phyloP scores from a whole-genome alignment of 768 basidiomycete genomes.

The Boletus sp. region DNA sequence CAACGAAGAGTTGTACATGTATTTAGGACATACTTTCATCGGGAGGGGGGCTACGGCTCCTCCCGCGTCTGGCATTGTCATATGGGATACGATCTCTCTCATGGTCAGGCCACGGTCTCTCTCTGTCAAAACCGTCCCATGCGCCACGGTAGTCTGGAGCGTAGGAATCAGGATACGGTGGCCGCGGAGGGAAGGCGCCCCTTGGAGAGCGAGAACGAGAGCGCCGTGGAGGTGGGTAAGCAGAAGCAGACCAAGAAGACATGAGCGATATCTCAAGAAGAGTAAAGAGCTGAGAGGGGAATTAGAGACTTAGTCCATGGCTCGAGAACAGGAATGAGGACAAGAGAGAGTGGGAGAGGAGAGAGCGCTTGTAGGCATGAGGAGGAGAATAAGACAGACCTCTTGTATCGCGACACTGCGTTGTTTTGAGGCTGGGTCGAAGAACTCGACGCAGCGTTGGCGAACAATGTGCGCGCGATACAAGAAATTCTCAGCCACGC shows the following conservation, averaged over 20 bases:
- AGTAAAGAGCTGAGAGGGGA: slow-evolving; percentile 44
- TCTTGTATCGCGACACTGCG: slow-evolving; percentile 61
- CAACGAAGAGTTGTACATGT: not conserved
- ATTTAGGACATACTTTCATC: slow-evolving; percentile 56
- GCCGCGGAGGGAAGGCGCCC: slow-evolving; percentile 51
- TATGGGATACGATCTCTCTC: slow-evolving; percentile 69
- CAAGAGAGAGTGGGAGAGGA: slow-evolving; percentile 61
- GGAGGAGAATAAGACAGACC: slow-evolving; percentile 79
- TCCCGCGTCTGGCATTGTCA: slow-evolving; percentile 65
- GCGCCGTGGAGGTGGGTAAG: slow-evolving; percentile 72
- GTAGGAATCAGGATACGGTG: slow-evolving; percentile 57
- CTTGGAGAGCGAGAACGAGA: slow-evolving; percentile 81
- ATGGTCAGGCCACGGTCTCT: slow-evolving; percentile 61
- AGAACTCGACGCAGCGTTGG: slow-evolving; percentile 38
- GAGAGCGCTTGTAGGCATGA: slow-evolving; percentile 76
- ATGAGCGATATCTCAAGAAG: slow-evolving; percentile 48
- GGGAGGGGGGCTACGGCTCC: slow-evolving; percentile 72
- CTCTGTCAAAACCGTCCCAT: slow-evolving; percentile 73
- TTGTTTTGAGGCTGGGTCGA: slow-evolving; percentile 34
- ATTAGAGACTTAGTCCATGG: slow-evolving; percentile 45
- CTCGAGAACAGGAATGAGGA: slow-evolving; percentile 45
- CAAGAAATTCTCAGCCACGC: slow-evolving; percentile 25
- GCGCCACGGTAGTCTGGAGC: slow-evolving; percentile 58
- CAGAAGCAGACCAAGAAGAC: slow-evolving; percentile 70
- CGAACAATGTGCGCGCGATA: slow-evolving; percentile 63